phyloP scores from a whole-genome alignment of 352 stramenopile genomes.

The Globisporangium nagaii region DNA sequence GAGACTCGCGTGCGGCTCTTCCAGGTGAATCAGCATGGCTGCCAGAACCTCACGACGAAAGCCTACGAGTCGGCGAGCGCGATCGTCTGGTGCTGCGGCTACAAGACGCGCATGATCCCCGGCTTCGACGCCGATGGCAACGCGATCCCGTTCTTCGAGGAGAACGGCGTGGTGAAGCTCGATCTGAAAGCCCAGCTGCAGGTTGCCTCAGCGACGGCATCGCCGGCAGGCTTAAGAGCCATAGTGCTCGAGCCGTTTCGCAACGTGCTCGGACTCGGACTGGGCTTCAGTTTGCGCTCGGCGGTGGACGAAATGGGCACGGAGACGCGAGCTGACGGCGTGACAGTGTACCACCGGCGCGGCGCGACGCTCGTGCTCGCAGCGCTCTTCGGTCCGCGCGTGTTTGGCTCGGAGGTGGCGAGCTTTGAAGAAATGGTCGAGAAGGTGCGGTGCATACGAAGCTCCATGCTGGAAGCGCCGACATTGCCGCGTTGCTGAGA shows the following conservation, averaged over 20 bases:
- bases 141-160: constrained; percentile 32
- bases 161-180: constrained; percentile 66
- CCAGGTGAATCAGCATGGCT: constrained; percentile 58
- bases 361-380: constrained; percentile 68
- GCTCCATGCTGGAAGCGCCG: too few species aligned
- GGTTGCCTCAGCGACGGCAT: neutral
- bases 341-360: constrained; percentile 85
- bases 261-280: constrained; percentile 58
- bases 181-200: constrained; percentile 43
- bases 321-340: constrained; percentile 70
- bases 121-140: constrained; percentile 43
- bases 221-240: too few species aligned
- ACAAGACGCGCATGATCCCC: constrained; percentile 58
- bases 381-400: constrained; percentile 46
- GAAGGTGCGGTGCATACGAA: constrained; percentile 42
- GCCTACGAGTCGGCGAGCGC: constrained; percentile 59
- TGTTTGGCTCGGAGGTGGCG: constrained; percentile 47
- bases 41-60: constrained; percentile 47
- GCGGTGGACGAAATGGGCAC: constrained; percentile 74
- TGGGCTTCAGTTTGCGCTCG: constrained; percentile 76
- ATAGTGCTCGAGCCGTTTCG: neutral
- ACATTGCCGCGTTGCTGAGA: too few species aligned
- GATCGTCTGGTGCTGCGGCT: constrained; percentile 83
- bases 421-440: constrained; percentile 85
- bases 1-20: constrained; percentile 69